Base-by-base conservation (phyloP, 768 basidiomycete species). In the Kwoniella pini region DNA sequence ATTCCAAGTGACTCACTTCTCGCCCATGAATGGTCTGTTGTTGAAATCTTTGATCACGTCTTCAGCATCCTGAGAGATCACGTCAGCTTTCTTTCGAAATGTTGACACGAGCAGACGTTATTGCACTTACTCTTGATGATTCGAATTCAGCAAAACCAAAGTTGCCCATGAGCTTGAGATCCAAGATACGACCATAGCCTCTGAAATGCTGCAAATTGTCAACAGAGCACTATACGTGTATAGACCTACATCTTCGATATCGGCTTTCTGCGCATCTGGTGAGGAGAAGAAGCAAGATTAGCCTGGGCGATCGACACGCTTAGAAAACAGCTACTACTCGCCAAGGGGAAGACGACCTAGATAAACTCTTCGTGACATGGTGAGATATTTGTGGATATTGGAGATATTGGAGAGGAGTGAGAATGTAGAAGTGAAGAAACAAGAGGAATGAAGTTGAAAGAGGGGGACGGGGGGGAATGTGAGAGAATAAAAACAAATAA, bases 71-170 rank as follows among this genome's bases (percentile, higher is more conserved):
- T 94, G 33, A 19, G n/a, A 36, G 9, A 44, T 31, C 21, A 36
- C 27, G 30, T 57, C 50, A 55, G 39, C 46, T 36, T 36, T 7
- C 33, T 15, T 7, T 7, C 7, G n/a, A 31, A 48, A 21, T 5
- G 9, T 31, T 17, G 17, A 7, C 1, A 24, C 28, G 15, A 30
- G 30, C 17, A 31, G 28, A n/a, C 27, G 19, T 15, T 36, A 40
- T 52, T 22, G n/a, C n/a, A 62, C 79, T 54, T 75, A 85, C 92
- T 81, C 88, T 87, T 19, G 88, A 78, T 70, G 82, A 89, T 77
- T 95, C 95, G 73, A 96, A 98, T 79, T 98, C 95, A 68, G 97
- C 86, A 77, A 99, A 99, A 57, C 93, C 96, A 72, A 96, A 99
- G 11, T 91, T 91, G 40, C 91, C 93, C 91, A 95, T 93, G 78